Evolutionary conservation across 169 alveolate species (phyloP), one percentile per base, ranked within the genome.

Genomic region (Plasmodium fragile): DNA sequence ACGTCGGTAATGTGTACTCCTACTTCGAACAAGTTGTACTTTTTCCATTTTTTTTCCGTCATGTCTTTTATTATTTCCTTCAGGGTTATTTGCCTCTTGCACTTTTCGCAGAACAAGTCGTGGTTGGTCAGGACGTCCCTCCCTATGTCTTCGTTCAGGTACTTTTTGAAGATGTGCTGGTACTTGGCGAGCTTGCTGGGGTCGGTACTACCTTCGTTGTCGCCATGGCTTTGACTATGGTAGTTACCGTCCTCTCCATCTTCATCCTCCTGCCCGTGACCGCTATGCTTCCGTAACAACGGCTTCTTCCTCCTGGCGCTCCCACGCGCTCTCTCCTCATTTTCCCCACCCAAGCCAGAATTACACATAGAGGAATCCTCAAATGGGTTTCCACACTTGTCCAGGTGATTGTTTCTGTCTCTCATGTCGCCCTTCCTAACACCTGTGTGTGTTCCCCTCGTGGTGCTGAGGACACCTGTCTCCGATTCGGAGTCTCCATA

Each of bases 1-100:
- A 99, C 99, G 95, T 99, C 99, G 0, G 99, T 99, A 30, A 99
- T 98, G 92, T 99, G 99, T 28, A 99, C 99, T 39, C 99, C 99
- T 1, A 99, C 95, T 94, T 96, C 97, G 90, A 93, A 97, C 82
- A 89, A 77, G 53, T 89, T 89, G 49, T 89, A 89, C 69, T 78
- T 89, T 28, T 59, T 69, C 89, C 90, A 77, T 39, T 79, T 43
- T 3, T 70, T 85, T 7, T 39, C 41, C 13, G 49, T 36, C 90
- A 89, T 80, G n/a, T 34, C 77, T 3, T 65, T 78, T 49, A 79
- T 79, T 43, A 89, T 89, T 30, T 89, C 94, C 69, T 72, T 59
- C 92, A 95, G 18, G n/a, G 32, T 73, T 59, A 89, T 72, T 32
- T 43, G 22, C 10, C 70, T 13, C 32, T 89, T 89, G 52, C 94